A percentile compares a stretch with the other conserved stretches of the same genome.
phyloP scores from a whole-genome alignment of 768 basidiomycete species.

The Agaricus blazei region DNA sequence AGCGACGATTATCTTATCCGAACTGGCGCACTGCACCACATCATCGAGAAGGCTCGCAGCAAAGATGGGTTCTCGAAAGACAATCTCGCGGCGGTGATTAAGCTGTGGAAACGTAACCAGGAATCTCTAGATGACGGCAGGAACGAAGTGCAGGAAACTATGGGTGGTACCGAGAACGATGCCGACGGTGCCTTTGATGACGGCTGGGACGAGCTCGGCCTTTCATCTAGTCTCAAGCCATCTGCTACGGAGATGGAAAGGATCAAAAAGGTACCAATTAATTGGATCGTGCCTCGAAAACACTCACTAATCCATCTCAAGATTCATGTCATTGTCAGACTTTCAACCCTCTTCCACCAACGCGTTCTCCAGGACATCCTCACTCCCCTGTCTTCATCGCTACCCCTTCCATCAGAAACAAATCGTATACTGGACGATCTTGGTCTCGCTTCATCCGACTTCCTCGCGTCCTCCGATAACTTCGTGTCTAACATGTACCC shows the following conservation, averaged over 20 bases:
- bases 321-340: slow-evolving; percentile 57
- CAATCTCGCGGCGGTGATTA: slow-evolving; percentile 54
- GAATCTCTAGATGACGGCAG: slow-evolving; percentile 58
- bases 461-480: slow-evolving; percentile 59
- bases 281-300: not conserved
- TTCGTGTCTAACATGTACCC: slow-evolving; percentile 61
- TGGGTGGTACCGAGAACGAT: slow-evolving; percentile 38
- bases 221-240: slow-evolving; percentile 42
- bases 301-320: slow-evolving; percentile 20
- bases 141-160: slow-evolving; percentile 45
- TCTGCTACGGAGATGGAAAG: slow-evolving; percentile 46
- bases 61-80: slow-evolving; percentile 45
- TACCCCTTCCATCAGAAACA: slow-evolving; percentile 15
- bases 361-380: slow-evolving; percentile 51
- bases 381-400: slow-evolving; percentile 16
- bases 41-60: slow-evolving; percentile 47
- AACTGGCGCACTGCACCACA: slow-evolving; percentile 57
- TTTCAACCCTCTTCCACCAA: slow-evolving; percentile 59
- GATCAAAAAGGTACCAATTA: slow-evolving; percentile 46
- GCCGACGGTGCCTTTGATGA: slow-evolving; percentile 34
- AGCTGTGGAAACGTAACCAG: slow-evolving; percentile 44
- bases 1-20: slow-evolving; percentile 43
- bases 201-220: slow-evolving; percentile 64
- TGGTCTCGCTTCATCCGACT: slow-evolving; percentile 39
- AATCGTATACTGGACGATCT: slow-evolving; percentile 44